phyloP scores from a whole-genome alignment of 2,329 filamentous ascomycete genomes.

The Didymella glomerata region DNA sequence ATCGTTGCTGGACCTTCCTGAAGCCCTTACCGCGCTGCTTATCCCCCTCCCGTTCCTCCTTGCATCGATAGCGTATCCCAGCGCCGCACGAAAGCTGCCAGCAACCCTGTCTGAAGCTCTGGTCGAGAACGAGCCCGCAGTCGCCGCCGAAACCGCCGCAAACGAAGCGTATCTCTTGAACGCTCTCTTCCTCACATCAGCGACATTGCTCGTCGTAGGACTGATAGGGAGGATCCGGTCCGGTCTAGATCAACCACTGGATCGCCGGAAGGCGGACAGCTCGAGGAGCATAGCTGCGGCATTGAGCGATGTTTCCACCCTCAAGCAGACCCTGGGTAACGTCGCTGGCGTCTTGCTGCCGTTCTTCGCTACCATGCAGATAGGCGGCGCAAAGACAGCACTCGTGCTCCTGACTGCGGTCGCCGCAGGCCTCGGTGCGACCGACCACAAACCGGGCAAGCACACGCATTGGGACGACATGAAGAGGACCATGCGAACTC shows the following conservation, averaged over 20 bases:
- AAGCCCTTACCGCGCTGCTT: constrained; percentile 60
- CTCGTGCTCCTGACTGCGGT: constrained; percentile 59
- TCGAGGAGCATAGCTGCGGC: constrained; percentile 17
- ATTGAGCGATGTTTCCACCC: constrained; percentile 20
- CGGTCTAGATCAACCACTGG: constrained; percentile 41
- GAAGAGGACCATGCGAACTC: constrained; percentile 48
- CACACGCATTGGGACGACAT: constrained; percentile 42
- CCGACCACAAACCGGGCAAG: constrained; percentile 45
- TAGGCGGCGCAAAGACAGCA: constrained; percentile 64
- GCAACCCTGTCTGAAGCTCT: constrained; percentile 37
- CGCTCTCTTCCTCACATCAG: constrained; percentile 57
- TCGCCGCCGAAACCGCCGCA: constrained; percentile 19
- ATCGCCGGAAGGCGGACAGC: constrained; percentile 47
- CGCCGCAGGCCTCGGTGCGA: constrained; percentile 55
- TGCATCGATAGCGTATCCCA: constrained; percentile 57
- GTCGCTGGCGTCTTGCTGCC: constrained; percentile 59
- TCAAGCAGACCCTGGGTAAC: constrained; percentile 43
- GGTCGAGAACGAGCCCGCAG: constrained; percentile 24
- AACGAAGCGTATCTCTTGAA: constrained; percentile 50
- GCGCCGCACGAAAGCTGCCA: constrained; percentile 28
- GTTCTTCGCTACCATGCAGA: constrained; percentile 64
- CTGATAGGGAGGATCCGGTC: constrained; percentile 49
- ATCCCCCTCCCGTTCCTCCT: constrained; percentile 60
- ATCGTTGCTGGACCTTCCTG: constrained; percentile 52
- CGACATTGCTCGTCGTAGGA: constrained; percentile 57